Evolutionary conservation across 169 alveolate species (phyloP).

Genomic region (Plasmodium knowlesi): DNA sequence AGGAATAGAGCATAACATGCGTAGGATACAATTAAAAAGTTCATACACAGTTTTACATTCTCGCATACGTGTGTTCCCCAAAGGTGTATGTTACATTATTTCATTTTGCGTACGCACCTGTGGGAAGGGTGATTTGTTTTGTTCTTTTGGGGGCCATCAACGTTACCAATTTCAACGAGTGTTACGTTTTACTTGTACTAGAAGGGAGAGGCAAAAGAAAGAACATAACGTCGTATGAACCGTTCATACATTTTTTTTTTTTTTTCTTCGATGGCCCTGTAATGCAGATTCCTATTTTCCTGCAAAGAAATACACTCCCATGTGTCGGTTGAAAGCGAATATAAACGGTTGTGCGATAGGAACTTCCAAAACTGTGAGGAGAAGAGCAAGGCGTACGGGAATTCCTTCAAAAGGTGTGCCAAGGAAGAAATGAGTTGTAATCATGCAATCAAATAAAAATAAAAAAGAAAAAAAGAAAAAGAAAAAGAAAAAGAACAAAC

Average conservation of each 20-base stretch:
- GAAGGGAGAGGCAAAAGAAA: not conserved
- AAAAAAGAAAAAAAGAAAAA: not conserved
- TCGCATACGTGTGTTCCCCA: not conserved
- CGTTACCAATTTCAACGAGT: not conserved
- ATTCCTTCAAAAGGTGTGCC: conserved; percentile 48
- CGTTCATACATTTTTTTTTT: not conserved
- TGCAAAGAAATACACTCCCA: conserved; percentile 30
- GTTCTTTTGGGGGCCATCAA: not conserved
- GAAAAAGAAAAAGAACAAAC: not conserved
- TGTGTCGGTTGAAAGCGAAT: conserved; percentile 45
- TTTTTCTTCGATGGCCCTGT: not conserved
- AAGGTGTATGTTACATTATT: not conserved
- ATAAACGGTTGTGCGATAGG: conserved; percentile 25
- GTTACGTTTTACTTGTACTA: not conserved
- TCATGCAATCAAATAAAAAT: too few species aligned
- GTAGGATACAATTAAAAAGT: too few species aligned
- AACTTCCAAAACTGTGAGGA: conserved; percentile 37
- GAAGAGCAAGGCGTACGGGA: conserved; percentile 25
- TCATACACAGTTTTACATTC: not conserved
- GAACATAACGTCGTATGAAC: not conserved
- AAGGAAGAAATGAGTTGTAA: not conserved
- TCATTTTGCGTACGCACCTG: not conserved
- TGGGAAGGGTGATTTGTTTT: not conserved
- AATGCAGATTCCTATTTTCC: conserved; percentile 19
- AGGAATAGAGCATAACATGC: not conserved